Base-by-base conservation (phyloP, 345 rosid genomes). In the Eucalyptus lansdowneana region DNA sequence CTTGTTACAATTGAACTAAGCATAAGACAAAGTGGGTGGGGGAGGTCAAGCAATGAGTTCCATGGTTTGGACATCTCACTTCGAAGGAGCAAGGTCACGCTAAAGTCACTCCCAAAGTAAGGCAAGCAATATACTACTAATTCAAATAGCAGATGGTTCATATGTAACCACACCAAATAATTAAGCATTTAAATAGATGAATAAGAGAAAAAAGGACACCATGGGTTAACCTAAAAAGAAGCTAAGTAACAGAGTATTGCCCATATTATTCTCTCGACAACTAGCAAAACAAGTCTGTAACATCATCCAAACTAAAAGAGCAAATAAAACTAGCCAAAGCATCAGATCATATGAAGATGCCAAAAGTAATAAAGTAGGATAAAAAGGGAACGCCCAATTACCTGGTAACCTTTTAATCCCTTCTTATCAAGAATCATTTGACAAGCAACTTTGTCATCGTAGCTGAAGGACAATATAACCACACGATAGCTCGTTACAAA, bases 401-500 rank as follows among this genome's bases (percentile, higher is more conserved):
- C 99, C 99, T 98, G 99, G 95, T 97, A 98, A 89, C 97, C 99
- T 90, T 91, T 94, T 92, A 97, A 90, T 89, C 98, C 98, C 94
- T 91, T 97, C 94, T 96, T 98, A 89, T 97, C 97, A 86, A 98
- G 96, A 91, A 98, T 95, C 97, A 94, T 95, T 90, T 96, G 96
- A 92, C 98, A 97, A 87, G 99, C 98, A 91, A 94, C 94, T 94
- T 94, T 95, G 90, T 96, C 98, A 93, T 96, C 96, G 16, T 93
- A 92, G 94, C 99, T 98, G 94, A 76, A 91, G 86, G 87, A 88
- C 89, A 92, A 88, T 51, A 86, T 49, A 88, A 76, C 65, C 89
- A 80, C 25, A 45, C 9, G 14, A 86, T 50, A 86, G 24, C 34
- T 49, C 29, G 27, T 58, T 22, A 50, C 40, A 80, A 9, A 50